phyloP scores from a whole-genome alignment of 1,284 basidiomycete species.

The Mycosarcoma maydis region DNA sequence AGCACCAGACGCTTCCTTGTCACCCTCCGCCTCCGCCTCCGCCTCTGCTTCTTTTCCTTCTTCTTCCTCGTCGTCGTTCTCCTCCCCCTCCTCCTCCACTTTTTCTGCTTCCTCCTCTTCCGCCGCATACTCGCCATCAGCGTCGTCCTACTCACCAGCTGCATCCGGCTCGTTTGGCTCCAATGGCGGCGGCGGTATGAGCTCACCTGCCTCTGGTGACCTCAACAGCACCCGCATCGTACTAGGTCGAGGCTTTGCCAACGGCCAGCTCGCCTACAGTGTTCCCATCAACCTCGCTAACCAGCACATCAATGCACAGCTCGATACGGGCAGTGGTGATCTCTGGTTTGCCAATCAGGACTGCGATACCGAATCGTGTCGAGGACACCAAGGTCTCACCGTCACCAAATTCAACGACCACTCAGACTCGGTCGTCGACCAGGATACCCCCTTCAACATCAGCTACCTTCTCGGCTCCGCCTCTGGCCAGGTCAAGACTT shows the following conservation, averaged over 20 bases:
- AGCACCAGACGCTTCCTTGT: neutral
- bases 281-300: constrained; percentile 46
- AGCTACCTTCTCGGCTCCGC: constrained; percentile 55
- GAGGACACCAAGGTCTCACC: constrained; percentile 25
- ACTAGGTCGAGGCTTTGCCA: constrained; percentile 40
- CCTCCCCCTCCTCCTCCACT: no score
- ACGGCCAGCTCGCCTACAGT: constrained; percentile 56
- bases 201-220: constrained; percentile 29
- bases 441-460: constrained; percentile 48
- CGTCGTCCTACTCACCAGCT: constrained; percentile 7
- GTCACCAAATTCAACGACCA: constrained; percentile 44
- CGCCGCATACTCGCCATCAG: neutral
- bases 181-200: constrained; percentile 12
- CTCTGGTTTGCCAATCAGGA: constrained; percentile 55
- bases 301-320: constrained; percentile 50
- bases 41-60: constrained; percentile 1
- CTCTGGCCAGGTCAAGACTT: constrained; percentile 43
- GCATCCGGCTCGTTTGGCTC: constrained; percentile 6
- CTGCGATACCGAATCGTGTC: constrained; percentile 48
- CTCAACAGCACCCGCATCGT: constrained; percentile 51
- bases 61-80: no score
- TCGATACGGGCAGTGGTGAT: constrained; percentile 59
- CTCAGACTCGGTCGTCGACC: constrained; percentile 28
- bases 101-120: constrained; percentile 7
- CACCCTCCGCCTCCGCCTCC: neutral